Evolutionary conservation across 148 eudicot species (phyloP), one percentile per base, ranked within the genome.

Genomic region (Persicaria maculosa): DNA sequence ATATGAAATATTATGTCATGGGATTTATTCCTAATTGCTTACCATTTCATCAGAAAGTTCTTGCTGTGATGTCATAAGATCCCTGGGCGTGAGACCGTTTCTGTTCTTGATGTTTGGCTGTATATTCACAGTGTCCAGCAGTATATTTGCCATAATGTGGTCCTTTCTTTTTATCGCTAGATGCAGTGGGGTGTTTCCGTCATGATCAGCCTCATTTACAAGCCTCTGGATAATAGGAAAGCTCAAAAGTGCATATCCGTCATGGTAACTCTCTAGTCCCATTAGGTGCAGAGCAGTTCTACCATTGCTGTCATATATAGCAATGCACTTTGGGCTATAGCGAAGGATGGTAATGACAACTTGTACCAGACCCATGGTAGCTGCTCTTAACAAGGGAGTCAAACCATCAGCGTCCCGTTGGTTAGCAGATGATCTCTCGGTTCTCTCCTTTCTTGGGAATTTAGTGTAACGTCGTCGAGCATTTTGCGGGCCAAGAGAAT

Each of bases 181-280:
- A 77, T 85, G 87, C 74, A 82, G 47, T 46, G 85, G 87, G 36
- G 85, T 85, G 69, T 82, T 76, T 47, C 87, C 87, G 7, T 85
- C 83, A 36, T 47, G 44, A 71, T 85, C 85, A 31, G 79, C 72
- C 55, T 73, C 76, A 75, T 78, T 85, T n/a, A 82, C 55, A 20
- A 82, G 81, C 59, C 61, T 76, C 40, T 20, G 58, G 5, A 85
- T 40, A 43, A 77, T 77, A 71, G 81, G 74, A 62, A 53, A 53
- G 45, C 44, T 72, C 12, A 85, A 73, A 59, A 85, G 20, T 50
- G 73, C 79, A 22, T 62, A 12, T 10, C 85, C 87, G 50, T 71
- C 83, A 20, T 77, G 55, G 57, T 77, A 76, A 25, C 75, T 72
- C 44, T 46, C 52, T 68, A 85, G 45, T 69, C 74, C 73, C 54